Percentiles rank a stretch among this genome's conserved stretches.
These are phyloP conservation scores for Microbotryum silenes-acaulis DNA, from an alignment of 1,284 basidiomycete species.

Conservation along the genomic window DNA sequence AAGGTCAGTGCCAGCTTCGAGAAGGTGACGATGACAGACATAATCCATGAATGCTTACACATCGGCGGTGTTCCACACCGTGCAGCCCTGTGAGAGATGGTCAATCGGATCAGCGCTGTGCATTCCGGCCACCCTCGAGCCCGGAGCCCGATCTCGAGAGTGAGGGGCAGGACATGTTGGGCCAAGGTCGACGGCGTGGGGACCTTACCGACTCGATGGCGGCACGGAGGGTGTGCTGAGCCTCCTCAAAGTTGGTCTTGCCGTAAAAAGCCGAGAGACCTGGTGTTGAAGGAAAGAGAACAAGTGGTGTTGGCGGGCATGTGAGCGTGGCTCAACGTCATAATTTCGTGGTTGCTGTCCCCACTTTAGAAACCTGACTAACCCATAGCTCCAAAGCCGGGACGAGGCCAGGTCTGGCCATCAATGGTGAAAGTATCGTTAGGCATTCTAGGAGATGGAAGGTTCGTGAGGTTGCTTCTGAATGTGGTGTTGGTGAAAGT, in stretches of 20 bases:
- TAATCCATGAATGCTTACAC: neutral
- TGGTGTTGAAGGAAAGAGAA: neutral
- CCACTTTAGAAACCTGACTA: neutral
- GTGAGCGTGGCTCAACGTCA: neutral
- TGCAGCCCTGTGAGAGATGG: slow-evolving; percentile 11
- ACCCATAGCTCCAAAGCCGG: slow-evolving; percentile 21
- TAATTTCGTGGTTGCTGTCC: neutral
- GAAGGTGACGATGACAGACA: neutral
- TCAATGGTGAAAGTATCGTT: slow-evolving; percentile 5
- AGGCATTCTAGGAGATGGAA: neutral
- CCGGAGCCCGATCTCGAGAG: neutral
- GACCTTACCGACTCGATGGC: slow-evolving; percentile 25
- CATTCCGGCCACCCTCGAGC: neutral
- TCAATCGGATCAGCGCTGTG: neutral
- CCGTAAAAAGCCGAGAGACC: slow-evolving; percentile 25
- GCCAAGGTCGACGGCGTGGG: neutral
- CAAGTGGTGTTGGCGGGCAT: neutral
- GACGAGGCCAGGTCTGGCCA: slow-evolving; percentile 4
- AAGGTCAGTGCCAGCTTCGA: neutral
- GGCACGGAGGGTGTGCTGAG: slow-evolving; percentile 20
- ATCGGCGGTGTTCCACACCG: slow-evolving; percentile 18
- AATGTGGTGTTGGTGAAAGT: no score
- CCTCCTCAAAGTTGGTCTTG: slow-evolving; percentile 11
- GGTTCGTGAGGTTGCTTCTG: neutral
- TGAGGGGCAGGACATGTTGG: neutral